Percentiles rank a stretch among this genome's conserved stretches.
Evolutionary conservation across 192 early-diverging fungal genomes (phyloP).

Genomic region (Backusella westeae): DNA sequence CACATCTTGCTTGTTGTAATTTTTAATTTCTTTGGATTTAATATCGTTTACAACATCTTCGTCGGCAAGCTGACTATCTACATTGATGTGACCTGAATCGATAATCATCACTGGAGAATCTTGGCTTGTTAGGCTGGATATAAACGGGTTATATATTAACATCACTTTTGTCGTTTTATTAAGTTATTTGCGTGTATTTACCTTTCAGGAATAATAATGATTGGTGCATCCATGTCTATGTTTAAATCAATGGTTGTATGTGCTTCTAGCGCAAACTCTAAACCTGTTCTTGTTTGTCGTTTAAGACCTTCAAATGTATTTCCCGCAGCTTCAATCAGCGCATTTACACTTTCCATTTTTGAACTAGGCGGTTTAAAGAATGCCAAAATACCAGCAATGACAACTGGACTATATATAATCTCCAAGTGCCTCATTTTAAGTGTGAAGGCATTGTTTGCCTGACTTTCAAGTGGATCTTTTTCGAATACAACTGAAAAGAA

Average conservation of each 20-base stretch:
- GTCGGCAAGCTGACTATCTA: slow-evolving; percentile 71
- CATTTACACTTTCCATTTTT: slow-evolving; percentile 60
- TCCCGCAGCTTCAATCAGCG: slow-evolving; percentile 63
- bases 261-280: slow-evolving; percentile 73
- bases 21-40: slow-evolving; percentile 56
- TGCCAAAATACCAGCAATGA: slow-evolving; percentile 59
- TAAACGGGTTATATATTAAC: background rate
- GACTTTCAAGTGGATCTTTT: slow-evolving; percentile 67
- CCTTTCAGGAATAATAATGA: slow-evolving; percentile 72
- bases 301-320: slow-evolving; percentile 69
- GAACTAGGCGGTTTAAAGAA: slow-evolving; percentile 72
- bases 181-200: background rate
- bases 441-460: slow-evolving; percentile 69
- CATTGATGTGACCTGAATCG: slow-evolving; percentile 78
- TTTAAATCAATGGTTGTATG: slow-evolving; percentile 77
- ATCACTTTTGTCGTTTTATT: background rate
- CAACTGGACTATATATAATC: slow-evolving; percentile 71
- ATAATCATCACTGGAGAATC: slow-evolving; percentile 64
- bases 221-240: slow-evolving; percentile 82
- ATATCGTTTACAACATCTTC: slow-evolving; percentile 55
- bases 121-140: slow-evolving; percentile 38
- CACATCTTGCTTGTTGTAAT: slow-evolving; percentile 55
- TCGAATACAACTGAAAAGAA: slow-evolving; percentile 68
- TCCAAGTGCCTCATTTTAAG: slow-evolving; percentile 76
- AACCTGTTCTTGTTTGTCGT: slow-evolving; percentile 71